Conservation (phyloP, 202 grass and related monocot genomes). For the Schoenoplectus tabernaemontani region DNA sequence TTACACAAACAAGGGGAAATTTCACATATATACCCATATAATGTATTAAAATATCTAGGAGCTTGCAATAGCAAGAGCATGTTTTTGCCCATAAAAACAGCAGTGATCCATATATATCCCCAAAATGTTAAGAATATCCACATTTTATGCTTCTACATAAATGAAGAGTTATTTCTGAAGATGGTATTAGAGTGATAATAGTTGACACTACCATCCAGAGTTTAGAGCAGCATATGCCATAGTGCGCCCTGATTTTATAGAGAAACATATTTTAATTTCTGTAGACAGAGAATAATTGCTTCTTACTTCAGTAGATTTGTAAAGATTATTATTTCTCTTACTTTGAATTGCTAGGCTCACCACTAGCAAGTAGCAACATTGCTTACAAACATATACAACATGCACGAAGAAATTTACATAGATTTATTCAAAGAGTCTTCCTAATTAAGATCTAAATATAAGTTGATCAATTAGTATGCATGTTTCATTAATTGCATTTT, state of each 20-base stretch:
- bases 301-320: neutral
- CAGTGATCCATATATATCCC: neutral
- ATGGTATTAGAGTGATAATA: neutral
- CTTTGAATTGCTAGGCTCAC: neutral
- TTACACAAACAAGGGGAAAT: neutral
- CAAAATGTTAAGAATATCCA: neutral
- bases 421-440: neutral
- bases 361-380: neutral
- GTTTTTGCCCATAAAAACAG: neutral
- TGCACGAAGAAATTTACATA: neutral
- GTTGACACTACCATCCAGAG: neutral
- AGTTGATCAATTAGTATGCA: neutral
- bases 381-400: neutral
- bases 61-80: neutral
- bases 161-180: neutral
- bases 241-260: neutral
- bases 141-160: neutral
- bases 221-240: neutral
- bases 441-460: neutral
- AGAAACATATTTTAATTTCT: neutral
- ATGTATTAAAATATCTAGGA: neutral
- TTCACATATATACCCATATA: neutral
- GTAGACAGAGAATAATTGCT: neutral
- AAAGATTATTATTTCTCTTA: neutral
- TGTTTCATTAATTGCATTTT: neutral